Percentiles rank a stretch among this genome's conserved stretches.
These are phyloP conservation scores for Hepatocystis sp. DNA, from an alignment of 169 alveolate genomes.

Conservation along the genomic window DNA sequence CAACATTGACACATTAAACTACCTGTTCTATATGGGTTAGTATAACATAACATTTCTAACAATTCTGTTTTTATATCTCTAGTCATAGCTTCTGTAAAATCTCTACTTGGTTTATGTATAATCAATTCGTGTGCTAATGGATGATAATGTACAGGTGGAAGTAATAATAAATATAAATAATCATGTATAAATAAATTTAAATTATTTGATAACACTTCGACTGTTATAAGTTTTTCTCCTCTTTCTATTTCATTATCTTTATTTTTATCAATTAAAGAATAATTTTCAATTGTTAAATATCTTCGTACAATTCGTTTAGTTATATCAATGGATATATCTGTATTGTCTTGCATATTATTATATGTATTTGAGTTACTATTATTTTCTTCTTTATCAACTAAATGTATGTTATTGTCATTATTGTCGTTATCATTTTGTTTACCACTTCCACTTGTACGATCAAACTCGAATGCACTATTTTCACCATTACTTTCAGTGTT, in stretches of 20 bases:
- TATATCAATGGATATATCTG: no score
- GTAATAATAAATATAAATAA: constrained; percentile 21
- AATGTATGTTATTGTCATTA: no score
- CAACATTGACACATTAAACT: constrained; percentile 60
- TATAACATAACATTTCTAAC: constrained; percentile 33
- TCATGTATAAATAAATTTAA: constrained; percentile 35
- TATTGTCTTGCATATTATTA: no score
- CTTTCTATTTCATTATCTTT: no score
- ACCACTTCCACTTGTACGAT: no score
- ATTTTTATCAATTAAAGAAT: not conserved
- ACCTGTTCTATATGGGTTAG: constrained; percentile 59
- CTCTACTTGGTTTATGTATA: constrained; percentile 45
- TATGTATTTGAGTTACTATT: no score
- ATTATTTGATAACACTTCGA: constrained; percentile 13
- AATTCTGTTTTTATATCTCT: constrained; percentile 59
- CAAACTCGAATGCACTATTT: no score
- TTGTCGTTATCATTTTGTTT: no score
- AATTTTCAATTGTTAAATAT: constrained; percentile 38
- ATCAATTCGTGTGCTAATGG: constrained; percentile 47
- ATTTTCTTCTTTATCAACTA: no score
- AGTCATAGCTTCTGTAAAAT: constrained; percentile 52
- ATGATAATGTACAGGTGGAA: constrained; percentile 46
- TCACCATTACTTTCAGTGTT: no score
- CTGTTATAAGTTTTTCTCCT: not conserved
- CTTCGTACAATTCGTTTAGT: no score